Base-by-base conservation (phyloP, 2,329 filamentous ascomycete genomes). In the Claviceps pazoutovae region DNA sequence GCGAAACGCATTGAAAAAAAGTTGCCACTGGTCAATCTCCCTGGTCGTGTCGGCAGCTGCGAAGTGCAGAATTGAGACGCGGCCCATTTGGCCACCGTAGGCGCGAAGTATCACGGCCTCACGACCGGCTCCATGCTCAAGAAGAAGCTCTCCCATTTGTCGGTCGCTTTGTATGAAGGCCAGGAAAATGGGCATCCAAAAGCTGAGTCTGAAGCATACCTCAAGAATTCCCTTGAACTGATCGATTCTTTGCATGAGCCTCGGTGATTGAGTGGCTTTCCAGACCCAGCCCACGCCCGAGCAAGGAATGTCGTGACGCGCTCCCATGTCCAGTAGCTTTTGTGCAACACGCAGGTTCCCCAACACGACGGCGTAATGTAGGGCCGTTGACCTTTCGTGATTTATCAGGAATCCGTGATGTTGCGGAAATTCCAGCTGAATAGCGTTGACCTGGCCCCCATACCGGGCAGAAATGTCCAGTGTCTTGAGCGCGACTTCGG, bases 141-240 rank as follows among this genome's bases (percentile, higher is more conserved):
- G 4, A 17, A 54, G 50, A 36, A 52, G 36, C 14, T 37, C n/a
- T 6, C 21, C 49, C 21, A 46, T 52, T 5, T 19, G 14, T 5
- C 5, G 3, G 9, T 52, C n/a, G 17, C 46, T 21, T 14, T 1
- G 11, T 19, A 54, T 11, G 8, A 37, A 48, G 2, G 52, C 38
- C 14, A 52, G 5, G 16, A 47, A 41, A 17, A 54, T 46, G 16
- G 52, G 49, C n/a, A 48, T 23, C 49, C 49, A 54, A 4, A 6
- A 3, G 8, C 41, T 34, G 14, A 7, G 9, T 19, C 16, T 30
- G 16, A 13, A 8, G 13, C 1, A 2, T 11, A n/a, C 13, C n/a
- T 26, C 26, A 36, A 34, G 43, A 30, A 44, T n/a, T 17, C 13
- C 21, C 17, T 17, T 7, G 17, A 49, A 43, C n/a, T 37, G 9